Evolutionary conservation across 345 rosid species (phyloP).

Genomic region (Eucalyptus marginata): DNA sequence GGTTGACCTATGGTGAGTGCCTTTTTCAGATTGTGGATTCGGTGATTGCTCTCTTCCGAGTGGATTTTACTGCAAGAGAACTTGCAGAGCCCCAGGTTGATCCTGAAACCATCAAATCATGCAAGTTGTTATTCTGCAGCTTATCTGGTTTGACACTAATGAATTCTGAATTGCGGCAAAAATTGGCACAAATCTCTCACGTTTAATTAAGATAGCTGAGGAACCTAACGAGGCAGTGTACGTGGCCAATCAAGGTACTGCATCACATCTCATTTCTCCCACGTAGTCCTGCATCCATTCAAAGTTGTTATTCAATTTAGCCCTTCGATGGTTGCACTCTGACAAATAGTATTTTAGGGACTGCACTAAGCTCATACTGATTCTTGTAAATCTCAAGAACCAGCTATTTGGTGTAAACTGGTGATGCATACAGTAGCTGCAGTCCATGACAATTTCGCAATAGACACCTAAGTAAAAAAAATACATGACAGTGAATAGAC

Average conservation of each 20-base stretch:
- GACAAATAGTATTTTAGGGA: no score
- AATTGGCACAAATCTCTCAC: conserved; percentile 75
- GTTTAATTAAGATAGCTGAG: conserved; percentile 75
- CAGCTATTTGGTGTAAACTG: no score
- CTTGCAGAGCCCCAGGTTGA: conserved; percentile 87
- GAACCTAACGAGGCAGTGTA: conserved; percentile 91
- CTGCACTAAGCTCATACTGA: no score
- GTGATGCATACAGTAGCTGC: no score
- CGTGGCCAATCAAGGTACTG: conserved; percentile 85
- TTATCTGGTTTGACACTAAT: not conserved
- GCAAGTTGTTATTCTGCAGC: not conserved
- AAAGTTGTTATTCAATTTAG: no score
- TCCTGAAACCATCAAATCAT: not conserved
- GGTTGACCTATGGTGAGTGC: not conserved
- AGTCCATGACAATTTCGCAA: no score
- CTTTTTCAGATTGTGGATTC: conserved; percentile 68
- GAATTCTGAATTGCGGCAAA: conserved; percentile 51
- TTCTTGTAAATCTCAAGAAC: no score
- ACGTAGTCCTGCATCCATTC: not conserved
- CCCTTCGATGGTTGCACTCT: no score
- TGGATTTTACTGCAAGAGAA: conserved; percentile 78
- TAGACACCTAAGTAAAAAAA: no score
- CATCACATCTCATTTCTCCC: not conserved
- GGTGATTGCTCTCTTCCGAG: conserved; percentile 81
- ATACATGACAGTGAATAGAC: no score